Base-by-base conservation (phyloP, 2,329 filamentous ascomycete species). In the Phyllachora maydis region DNA sequence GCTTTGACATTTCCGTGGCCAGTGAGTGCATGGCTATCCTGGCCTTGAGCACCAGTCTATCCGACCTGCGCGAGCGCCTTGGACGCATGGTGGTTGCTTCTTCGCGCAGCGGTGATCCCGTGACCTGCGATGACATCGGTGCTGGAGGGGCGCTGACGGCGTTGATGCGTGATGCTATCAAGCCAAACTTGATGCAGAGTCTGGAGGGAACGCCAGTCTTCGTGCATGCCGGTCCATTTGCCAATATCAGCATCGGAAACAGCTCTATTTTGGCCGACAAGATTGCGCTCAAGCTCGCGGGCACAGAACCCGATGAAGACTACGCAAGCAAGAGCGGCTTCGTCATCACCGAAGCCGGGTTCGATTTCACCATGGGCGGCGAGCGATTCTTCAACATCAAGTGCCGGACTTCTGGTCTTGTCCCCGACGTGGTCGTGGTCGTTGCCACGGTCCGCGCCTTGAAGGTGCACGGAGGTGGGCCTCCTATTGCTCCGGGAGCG, bases 351-450 rank as follows among this genome's bases (percentile, higher is more conserved):
- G 88, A 98, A 50, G 85, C 88, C 25, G 88, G 88, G 7, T 98
- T 98, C 48, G 88, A 98, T 51, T 98, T 98, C 54, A 95, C 88
- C 39, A 98, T 98, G 88, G 88, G 88, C 33, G 88, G 88, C 32
- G 88, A 98, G 62, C 76, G 88, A 24, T 98, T 98, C 64, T 95
- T 98, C 69, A 95, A 98, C 59, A 95, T 98, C 61, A 98, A 98
- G 63, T 95, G 88, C 56, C 76, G 88, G 30, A 77, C 82, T 7
- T 93, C 85, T 5, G 85, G 85, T 13, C 71, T 98, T 21, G 68
- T 81, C 3, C 88, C 88, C 2, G 88, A 98, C 41, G 79, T 82
- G 2, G 83, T 92, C 5, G 81, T 98, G 21, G 72, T 98, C 28
- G 88, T 98, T 18, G 85, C 88, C 13, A 98, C 88, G 3, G 78